These are phyloP conservation scores for Malassezia globosa DNA, from an alignment of 1,284 basidiomycete species.

Conservation along the genomic window DNA sequence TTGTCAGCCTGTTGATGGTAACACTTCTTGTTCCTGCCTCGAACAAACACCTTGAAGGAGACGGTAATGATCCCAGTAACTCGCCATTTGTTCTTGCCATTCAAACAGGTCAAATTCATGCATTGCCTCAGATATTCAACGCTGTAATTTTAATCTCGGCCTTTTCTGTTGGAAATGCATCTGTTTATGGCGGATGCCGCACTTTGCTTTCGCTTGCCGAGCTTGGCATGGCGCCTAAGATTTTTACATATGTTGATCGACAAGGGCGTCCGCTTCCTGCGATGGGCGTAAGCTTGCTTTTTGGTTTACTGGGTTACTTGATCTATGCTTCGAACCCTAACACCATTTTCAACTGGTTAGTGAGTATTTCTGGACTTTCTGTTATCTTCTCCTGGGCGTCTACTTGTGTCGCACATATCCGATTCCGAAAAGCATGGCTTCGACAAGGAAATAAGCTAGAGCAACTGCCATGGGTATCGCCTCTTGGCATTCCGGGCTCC, in stretches of 20 bases:
- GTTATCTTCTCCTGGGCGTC: conserved; percentile 51
- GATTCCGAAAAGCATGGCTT: conserved; percentile 49
- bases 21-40: conserved; percentile 53
- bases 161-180: conserved; percentile 48
- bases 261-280: conserved; percentile 51
- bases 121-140: conserved; percentile 51
- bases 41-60: conserved; percentile 13
- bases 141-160: conserved; percentile 49
- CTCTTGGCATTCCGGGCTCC: conserved; percentile 50
- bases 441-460: conserved; percentile 50
- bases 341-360: conserved; percentile 46
- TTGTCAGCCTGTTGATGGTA: conserved; percentile 52
- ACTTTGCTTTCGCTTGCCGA: conserved; percentile 45
- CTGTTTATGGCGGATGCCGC: conserved; percentile 48
- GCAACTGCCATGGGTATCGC: conserved; percentile 51
- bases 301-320: conserved; percentile 37
- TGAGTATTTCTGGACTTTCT: conserved; percentile 51
- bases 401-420: conserved; percentile 44
- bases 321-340: conserved; percentile 22
- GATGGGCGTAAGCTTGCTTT: conserved; percentile 35
- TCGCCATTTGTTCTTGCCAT: conserved; percentile 53
- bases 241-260: conserved; percentile 50
- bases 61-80: conserved; percentile 42
- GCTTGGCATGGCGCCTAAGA: conserved; percentile 49
- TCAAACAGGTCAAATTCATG: conserved; percentile 47